These are phyloP conservation scores for Lipomyces chichibuensis DNA, from an alignment of 805 yeast genomes.

Conservation along the genomic window DNA sequence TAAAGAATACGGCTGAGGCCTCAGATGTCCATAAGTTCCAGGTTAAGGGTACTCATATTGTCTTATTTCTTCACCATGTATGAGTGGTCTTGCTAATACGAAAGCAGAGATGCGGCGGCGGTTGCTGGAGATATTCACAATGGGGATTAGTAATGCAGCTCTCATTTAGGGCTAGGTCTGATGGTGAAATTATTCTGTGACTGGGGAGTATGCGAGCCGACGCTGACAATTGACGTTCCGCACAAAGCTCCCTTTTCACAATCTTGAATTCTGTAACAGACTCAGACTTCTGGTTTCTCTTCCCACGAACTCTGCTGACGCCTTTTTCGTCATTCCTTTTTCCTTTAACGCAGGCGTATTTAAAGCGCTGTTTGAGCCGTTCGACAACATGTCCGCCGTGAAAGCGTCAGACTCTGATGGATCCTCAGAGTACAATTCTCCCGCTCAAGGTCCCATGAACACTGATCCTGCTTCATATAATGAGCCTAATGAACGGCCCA, in stretches of 20 bases:
- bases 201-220: neutral
- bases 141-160: neutral
- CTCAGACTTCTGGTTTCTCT: too few relatives aligned
- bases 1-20: too few relatives aligned
- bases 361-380: neutral
- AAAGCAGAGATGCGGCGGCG: neutral
- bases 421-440: neutral
- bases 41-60: too few relatives aligned
- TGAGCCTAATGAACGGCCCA: constrained; percentile 1
- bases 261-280: neutral
- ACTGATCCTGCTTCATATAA: neutral
- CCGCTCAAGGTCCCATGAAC: neutral
- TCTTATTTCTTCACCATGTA: neutral
- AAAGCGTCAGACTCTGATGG: neutral
- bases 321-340: neutral
- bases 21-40: too few relatives aligned
- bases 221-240: neutral
- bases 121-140: too few relatives aligned
- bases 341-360: neutral
- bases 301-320: neutral
- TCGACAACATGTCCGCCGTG: neutral
- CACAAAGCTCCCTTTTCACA: neutral
- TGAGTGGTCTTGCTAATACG: neutral
- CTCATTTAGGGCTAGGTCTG: neutral
- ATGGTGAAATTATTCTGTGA: neutral